Base-by-base conservation (phyloP, 495 filamentous ascomycete genomes). In the Hyaloscypha bicolor region DNA sequence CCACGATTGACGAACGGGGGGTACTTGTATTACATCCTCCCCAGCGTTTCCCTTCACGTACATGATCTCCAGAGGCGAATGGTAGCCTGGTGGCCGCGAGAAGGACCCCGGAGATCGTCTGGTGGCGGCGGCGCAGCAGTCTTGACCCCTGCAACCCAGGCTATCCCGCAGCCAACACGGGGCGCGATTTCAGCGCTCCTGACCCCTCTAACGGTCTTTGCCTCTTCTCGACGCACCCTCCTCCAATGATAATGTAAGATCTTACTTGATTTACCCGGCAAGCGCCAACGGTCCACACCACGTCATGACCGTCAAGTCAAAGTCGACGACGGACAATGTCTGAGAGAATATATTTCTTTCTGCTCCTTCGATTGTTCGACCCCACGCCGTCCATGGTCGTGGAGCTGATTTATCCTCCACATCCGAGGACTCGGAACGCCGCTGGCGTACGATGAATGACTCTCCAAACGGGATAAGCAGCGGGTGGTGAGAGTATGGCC, bases 401-500 rank as follows among this genome's bases (percentile, higher is more conserved):
- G 42, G 16, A 48, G 16, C 42, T 48, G 42, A 19, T 48, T 6
- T 19, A 48, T 48, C 42, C 42, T 48, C 16, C 42, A 48, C 9
- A 48, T 19, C 1, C 11, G 16, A 12, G 12, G 35, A 6, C 6
- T 37, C 16, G 16, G 42, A 48, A 48, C 42, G 16, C 9, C 42
- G 42, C 16, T 48, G 42, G 42, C 16, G 16, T 4, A 48, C 9
- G 42, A 48, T 48, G 42, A 48, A 48, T 48, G 42, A 48, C 16
- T 48, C 11, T 19, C 42, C 4, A 37, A 12, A 1, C 3, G 35
- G 35, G 42, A 48, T 14, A 48, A 4, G 16, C 4, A 14, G 42
- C 16, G 42, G 42, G 42, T 48, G 42, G 42, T 48, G 42, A 48
- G 42, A 48, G 42, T 30, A 67, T 67, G 64, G 62, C 55, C 45